Percentiles rank a stretch among this genome's conserved stretches.
phyloP scores from a whole-genome alignment of 306 rosid genomes.

The Alnus glutinosa region DNA sequence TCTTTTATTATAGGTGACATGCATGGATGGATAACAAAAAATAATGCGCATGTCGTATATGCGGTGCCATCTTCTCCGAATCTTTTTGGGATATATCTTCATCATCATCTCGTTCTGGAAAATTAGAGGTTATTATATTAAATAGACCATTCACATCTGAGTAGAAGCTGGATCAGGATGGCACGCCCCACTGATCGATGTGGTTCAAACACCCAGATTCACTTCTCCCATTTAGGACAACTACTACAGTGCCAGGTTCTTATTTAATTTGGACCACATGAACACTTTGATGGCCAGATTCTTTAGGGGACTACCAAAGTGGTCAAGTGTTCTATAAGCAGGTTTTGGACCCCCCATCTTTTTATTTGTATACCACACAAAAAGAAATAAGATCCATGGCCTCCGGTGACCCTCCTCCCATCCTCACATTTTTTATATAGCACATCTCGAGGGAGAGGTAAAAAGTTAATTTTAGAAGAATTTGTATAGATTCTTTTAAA shows the following conservation, averaged over 20 bases:
- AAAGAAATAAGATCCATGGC: too few species aligned
- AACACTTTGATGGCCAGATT: background rate
- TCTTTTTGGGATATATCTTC: background rate
- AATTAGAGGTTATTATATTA: background rate
- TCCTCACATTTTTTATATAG: too few species aligned
- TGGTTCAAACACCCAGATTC: background rate
- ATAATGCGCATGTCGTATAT: background rate
- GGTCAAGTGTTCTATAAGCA: background rate
- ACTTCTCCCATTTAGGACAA: background rate
- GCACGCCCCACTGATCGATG: too few species aligned
- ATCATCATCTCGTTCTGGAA: slow-evolving; percentile 3
- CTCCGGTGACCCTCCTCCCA: too few species aligned
- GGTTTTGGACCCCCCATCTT: too few species aligned
- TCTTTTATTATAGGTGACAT: background rate
- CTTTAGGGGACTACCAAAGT: background rate
- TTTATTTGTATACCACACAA: too few species aligned
- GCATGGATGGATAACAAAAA: slow-evolving; percentile 20
- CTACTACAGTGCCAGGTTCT: background rate
- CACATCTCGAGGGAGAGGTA: too few species aligned
- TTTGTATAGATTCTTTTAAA: too few species aligned
- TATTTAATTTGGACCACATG: background rate
- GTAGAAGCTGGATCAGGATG: too few species aligned
- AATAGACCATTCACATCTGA: too few species aligned
- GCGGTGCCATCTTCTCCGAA: background rate
- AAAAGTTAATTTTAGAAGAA: too few species aligned